These are phyloP conservation scores for Penicillium sp. DNA, from an alignment of 2,329 filamentous ascomycete genomes.

Conservation along the genomic window DNA sequence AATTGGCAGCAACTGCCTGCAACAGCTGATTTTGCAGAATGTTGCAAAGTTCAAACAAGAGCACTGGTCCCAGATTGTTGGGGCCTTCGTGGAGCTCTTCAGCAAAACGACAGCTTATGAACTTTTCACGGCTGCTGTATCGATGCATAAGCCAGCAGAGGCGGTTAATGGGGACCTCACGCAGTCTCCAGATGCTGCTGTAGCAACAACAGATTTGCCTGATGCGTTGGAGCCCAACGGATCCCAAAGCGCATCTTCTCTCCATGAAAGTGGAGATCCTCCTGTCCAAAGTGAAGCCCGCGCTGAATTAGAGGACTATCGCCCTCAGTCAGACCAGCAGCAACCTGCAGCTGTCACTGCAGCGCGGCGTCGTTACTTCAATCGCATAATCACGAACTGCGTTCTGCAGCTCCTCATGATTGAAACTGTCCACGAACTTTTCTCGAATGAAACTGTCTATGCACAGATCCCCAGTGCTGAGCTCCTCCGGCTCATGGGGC, in stretches of 20 bases:
- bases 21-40: constrained; percentile 94
- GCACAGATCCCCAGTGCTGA: constrained; percentile 86
- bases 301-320: constrained; percentile 78
- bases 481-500: constrained; percentile 84
- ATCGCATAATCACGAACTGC: constrained; percentile 98
- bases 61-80: constrained; percentile 94
- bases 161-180: constrained; percentile 30
- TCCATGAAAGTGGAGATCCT: constrained; percentile 37
- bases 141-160: constrained; percentile 43
- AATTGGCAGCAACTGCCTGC: constrained; percentile 96
- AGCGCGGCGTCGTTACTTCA: constrained; percentile 92
- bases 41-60: constrained; percentile 83
- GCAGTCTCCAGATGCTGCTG: constrained; percentile 22
- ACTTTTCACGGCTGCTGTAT: constrained; percentile 79
- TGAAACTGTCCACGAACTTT: constrained; percentile 97
- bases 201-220: constrained; percentile 23
- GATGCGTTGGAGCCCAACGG: constrained; percentile 32
- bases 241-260: constrained; percentile 28
- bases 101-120: constrained; percentile 92
- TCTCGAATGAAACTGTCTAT: constrained; percentile 95
- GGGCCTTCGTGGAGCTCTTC: constrained; percentile 93
- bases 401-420: constrained; percentile 98
- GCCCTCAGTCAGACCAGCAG: constrained; percentile 73
- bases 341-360: constrained; percentile 91
- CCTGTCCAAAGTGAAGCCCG: constrained; percentile 36